Evolutionary conservation across 345 rosid species (phyloP), one percentile per base, ranked within the genome.

Genomic region (Corchorus capsularis): DNA sequence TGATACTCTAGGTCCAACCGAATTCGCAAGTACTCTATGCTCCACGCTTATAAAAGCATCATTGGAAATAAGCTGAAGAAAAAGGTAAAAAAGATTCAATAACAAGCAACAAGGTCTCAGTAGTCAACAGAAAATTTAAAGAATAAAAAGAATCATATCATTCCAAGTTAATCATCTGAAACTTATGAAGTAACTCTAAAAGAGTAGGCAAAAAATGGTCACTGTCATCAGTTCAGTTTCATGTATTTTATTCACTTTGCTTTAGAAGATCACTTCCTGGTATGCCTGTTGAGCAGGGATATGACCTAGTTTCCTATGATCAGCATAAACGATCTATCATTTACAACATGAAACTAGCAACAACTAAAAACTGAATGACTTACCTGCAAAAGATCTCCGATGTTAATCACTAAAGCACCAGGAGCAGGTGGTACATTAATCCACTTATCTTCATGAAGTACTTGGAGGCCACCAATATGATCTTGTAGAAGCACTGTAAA

Each of bases 1-100:
- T 0, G 86, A 86, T 34, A 82, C 62, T 52, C 87, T 74, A 0
- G 85, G 86, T 4, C 83, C 83, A 1, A 14, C 66, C 1, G 17
- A 17, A 41, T 76, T 86, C 6, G 89, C 82, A 50, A 76, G 2
- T 1, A 84, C 87, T 45, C 82, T 49, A 43, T 86, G 89, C 60
- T 77, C 79, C 50, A 73, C 79, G 2, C 89, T 83, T 67, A 7
- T 66, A 57, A 76, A 69, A 41, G 43, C 72, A 56, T 73, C 88
- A 2, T 85, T 82, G 27, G 86, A 75, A 19, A 85, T 79, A 4
- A 83, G 82, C 85, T 85, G 79, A 47, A 71, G 66, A 37, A n/a
- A 9, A 17, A 15, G 13, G 27, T 10, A 43, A n/a, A 35, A 27
- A 20, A 16, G 4, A 63, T 37, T 63, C 47, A 8, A 2, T 37